phyloP scores from a whole-genome alignment of 257 asterid species.

The Hygrophila difformis region DNA sequence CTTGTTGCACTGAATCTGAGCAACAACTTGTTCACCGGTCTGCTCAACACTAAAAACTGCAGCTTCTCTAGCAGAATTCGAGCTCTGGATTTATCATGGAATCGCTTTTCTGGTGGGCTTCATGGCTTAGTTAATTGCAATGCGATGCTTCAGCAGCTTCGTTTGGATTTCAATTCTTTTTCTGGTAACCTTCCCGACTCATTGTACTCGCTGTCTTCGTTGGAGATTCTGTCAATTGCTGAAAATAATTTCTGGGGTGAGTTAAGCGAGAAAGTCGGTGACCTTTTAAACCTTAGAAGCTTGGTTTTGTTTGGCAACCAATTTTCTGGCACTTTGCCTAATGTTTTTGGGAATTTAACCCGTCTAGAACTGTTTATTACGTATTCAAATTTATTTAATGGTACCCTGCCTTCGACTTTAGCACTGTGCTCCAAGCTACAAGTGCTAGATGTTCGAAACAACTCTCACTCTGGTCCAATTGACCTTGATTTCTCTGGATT shows the following conservation, averaged over 20 bases:
- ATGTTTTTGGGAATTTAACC: conserved; percentile 71
- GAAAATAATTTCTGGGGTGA: conserved; percentile 59
- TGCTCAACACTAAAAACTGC: conserved; percentile 37
- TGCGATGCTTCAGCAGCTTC: conserved; percentile 40
- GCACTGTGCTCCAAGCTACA: conserved; percentile 45
- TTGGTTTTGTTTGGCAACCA: conserved; percentile 38
- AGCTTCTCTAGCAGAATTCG: conserved; percentile 26
- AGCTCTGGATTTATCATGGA: conserved; percentile 55
- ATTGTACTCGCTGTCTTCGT: conserved; percentile 38
- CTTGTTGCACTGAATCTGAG: conserved; percentile 63
- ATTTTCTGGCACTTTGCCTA: conserved; percentile 63
- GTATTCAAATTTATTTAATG: conserved; percentile 68
- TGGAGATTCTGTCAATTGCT: conserved; percentile 68
- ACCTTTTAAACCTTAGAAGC: conserved; percentile 58
- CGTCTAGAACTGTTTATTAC: conserved; percentile 50
- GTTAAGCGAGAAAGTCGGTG: conserved; percentile 50
- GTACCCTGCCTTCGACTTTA: conserved; percentile 60
- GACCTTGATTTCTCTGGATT: conserved; percentile 56
- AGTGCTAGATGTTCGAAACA: conserved; percentile 75
- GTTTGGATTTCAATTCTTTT: conserved; percentile 50
- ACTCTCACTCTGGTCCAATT: conserved; percentile 54
- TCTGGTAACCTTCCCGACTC: conserved; percentile 58
- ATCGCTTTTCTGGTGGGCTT: conserved; percentile 47
- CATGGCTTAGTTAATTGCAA: conserved; percentile 47
- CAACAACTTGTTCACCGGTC: conserved; percentile 51